A percentile compares a stretch with the other conserved stretches of the same genome.
These are phyloP conservation scores for Peronospora belbahrii DNA, from an alignment of 352 stramenopile species.

Conservation along the genomic window DNA sequence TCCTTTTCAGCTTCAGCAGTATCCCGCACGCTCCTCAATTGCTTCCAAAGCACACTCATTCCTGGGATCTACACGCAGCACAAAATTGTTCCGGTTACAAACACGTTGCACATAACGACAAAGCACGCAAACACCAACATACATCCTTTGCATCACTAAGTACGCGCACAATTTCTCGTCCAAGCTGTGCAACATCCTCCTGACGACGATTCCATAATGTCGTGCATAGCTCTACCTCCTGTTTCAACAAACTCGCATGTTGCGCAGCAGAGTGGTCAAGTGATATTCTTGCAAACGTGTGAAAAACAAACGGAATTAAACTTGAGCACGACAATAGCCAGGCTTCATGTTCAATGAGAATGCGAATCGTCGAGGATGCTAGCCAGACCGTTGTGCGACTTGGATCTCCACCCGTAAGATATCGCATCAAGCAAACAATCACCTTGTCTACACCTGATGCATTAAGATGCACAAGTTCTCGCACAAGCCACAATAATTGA, in stretches of 20 bases:
- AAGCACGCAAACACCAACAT: constrained; percentile 2
- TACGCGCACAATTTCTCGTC: constrained; percentile 70
- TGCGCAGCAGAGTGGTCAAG: constrained; percentile 49
- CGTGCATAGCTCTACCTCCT: constrained; percentile 74
- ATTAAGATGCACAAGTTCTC: constrained; percentile 72
- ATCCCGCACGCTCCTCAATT: constrained; percentile 60
- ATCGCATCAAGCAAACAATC: constrained; percentile 68
- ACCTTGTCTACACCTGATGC: constrained; percentile 63
- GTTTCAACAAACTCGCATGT: constrained; percentile 58
- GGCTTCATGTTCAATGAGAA: constrained; percentile 69
- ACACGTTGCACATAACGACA: background rate
- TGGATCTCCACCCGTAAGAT: constrained; percentile 53
- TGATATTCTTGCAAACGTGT: constrained; percentile 66
- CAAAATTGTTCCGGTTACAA: constrained; percentile 5
- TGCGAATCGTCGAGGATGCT: constrained; percentile 66
- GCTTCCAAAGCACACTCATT: constrained; percentile 80
- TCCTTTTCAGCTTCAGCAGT: constrained; percentile 38
- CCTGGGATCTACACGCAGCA: constrained; percentile 42
- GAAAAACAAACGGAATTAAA: constrained; percentile 76
- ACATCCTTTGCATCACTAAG: constrained; percentile 79
- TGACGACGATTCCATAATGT: constrained; percentile 66
- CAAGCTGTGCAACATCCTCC: constrained; percentile 54
- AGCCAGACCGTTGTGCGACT: constrained; percentile 73
- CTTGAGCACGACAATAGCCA: constrained; percentile 67
- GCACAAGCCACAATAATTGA: constrained; percentile 72